Evolutionary conservation across 1,284 basidiomycete genomes (phyloP).

Genomic region (Leccinum pachyderme): DNA sequence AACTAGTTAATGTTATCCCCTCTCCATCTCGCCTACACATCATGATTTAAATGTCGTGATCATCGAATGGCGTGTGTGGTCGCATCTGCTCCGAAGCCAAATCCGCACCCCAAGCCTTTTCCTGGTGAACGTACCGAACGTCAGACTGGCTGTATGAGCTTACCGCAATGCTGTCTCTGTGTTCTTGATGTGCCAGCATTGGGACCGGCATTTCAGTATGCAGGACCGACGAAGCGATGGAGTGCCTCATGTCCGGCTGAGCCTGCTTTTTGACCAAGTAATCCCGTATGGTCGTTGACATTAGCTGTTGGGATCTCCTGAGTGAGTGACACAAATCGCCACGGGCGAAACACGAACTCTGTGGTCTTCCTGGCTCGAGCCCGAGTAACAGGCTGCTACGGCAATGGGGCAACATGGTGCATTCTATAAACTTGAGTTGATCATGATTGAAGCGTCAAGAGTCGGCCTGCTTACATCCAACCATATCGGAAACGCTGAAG

Average conservation of each 20-base stretch:
- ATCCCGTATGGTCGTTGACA: slow-evolving; percentile 64
- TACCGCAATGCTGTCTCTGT: slow-evolving; percentile 33
- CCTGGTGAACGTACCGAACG: slow-evolving; percentile 33
- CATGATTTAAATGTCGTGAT: slow-evolving; percentile 30
- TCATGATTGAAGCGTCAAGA: slow-evolving; percentile 1
- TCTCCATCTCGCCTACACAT: slow-evolving; percentile 8
- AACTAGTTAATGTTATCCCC: slow-evolving; percentile 3
- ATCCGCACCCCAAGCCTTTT: slow-evolving; percentile 31
- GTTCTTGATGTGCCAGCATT: slow-evolving; percentile 30
- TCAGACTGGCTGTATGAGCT: slow-evolving; percentile 32
- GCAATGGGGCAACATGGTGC: slow-evolving; percentile 80
- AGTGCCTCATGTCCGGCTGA: slow-evolving; percentile 29
- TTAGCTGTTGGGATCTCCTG: slow-evolving; percentile 45
- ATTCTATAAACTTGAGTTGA: slow-evolving; percentile 46
- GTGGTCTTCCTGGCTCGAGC: slow-evolving; percentile 77
- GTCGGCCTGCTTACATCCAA: slow-evolving; percentile 52
- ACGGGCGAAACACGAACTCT: slow-evolving; percentile 44
- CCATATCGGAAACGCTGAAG: slow-evolving; percentile 78
- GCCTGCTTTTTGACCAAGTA: slow-evolving; percentile 61
- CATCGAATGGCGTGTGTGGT: slow-evolving; percentile 29
- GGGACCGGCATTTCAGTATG: slow-evolving; percentile 35
- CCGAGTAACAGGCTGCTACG: slow-evolving; percentile 77
- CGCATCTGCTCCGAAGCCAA: slow-evolving; percentile 27
- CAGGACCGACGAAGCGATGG: slow-evolving; percentile 28
- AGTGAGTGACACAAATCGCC: slow-evolving; percentile 1